Percentiles rank a stretch among this genome's conserved stretches.
phyloP scores from a whole-genome alignment of 371 early-diverging fungal genomes.

The Neoconidiobolus thromboides region DNA sequence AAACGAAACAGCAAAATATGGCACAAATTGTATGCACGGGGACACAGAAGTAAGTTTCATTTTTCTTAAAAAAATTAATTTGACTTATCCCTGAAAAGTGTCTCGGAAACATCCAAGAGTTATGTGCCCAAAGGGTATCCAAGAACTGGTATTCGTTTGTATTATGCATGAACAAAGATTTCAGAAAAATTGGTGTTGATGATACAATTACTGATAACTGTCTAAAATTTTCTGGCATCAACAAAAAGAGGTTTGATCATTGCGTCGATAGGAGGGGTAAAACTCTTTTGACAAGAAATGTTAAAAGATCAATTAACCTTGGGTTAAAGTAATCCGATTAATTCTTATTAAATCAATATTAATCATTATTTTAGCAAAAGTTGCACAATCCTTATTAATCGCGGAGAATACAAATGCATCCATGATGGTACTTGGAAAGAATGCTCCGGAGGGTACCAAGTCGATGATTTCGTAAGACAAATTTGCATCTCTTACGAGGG shows the following conservation, averaged over 20 bases:
- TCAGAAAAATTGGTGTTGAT: background rate
- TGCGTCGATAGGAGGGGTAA: background rate
- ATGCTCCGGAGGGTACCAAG: background rate
- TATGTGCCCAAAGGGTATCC: background rate
- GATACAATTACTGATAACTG: background rate
- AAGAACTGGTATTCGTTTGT: background rate
- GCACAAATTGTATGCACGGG: background rate
- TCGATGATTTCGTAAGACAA: background rate
- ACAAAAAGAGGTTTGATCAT: background rate
- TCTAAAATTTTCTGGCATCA: background rate
- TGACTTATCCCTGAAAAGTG: background rate
- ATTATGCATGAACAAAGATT: background rate
- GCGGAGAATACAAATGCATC: background rate
- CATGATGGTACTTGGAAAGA: constrained; percentile 1
- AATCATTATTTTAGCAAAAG: background rate
- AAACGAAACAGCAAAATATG: background rate
- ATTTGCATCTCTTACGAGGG: background rate
- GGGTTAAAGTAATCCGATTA: background rate
- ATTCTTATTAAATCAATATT: background rate
- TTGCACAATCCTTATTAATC: background rate
- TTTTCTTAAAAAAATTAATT: background rate
- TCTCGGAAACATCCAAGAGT: constrained; percentile 1
- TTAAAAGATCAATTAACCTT: background rate
- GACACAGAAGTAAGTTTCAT: background rate
- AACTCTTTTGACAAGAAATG: background rate